phyloP scores from a whole-genome alignment of 78 protist species.

The Pelomyxa schiedti region DNA sequence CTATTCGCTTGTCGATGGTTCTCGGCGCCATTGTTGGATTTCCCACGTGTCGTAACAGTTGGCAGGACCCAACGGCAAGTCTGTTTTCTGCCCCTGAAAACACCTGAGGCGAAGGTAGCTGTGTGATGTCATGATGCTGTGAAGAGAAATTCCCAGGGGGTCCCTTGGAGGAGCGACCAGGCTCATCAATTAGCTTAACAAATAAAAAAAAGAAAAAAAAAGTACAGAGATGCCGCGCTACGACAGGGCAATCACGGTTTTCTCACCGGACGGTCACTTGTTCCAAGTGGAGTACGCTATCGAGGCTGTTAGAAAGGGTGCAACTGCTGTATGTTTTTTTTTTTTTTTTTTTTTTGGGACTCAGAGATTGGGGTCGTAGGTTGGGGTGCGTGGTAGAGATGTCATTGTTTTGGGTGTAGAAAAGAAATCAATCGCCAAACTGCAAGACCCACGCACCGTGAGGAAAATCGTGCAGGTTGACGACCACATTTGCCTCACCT shows the following conservation, averaged over 20 bases:
- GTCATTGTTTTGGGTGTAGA: constrained; percentile 88
- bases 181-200: too few relatives aligned
- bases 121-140: too few relatives aligned
- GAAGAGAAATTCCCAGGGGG: too few relatives aligned
- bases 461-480: constrained; percentile 91
- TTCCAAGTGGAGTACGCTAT: constrained; percentile 97
- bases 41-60: too few relatives aligned
- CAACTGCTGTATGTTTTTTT: constrained; percentile 73
- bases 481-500: constrained; percentile 85
- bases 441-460: constrained; percentile 95
- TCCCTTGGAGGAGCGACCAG: too few relatives aligned
- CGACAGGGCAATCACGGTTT: constrained; percentile 99
- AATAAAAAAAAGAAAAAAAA: too few relatives aligned
- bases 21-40: too few relatives aligned
- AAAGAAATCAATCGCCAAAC: constrained; percentile 67
- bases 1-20: too few relatives aligned
- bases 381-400: constrained; percentile 86
- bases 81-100: too few relatives aligned
- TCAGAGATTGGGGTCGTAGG: not conserved
- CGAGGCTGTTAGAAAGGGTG: constrained; percentile 98
- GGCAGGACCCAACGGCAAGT: too few relatives aligned
- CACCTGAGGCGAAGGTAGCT: too few relatives aligned
- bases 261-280: constrained; percentile 99
- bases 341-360: not conserved
- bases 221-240: constrained; percentile 45